phyloP scores from a whole-genome alignment of 129 eudicot species.

The Oenanthe sinensis region DNA sequence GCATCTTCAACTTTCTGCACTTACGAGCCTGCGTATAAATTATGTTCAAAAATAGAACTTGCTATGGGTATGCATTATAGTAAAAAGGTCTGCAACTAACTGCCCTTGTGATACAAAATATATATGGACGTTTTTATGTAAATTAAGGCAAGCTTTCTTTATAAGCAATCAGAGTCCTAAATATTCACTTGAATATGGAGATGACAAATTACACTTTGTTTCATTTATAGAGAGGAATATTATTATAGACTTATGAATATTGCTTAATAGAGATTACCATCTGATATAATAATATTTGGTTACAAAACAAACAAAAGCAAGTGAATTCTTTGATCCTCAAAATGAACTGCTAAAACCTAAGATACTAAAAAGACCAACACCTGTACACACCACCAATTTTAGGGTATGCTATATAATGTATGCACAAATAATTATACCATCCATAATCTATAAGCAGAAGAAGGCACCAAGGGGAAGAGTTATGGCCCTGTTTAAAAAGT shows the following conservation, averaged over 20 bases:
- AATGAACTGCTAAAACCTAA: not conserved
- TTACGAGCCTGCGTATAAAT: too few species aligned
- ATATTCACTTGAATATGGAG: too few species aligned
- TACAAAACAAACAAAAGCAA: not conserved
- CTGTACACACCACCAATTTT: conserved; percentile 45
- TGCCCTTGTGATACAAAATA: not conserved
- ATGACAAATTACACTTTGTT: too few species aligned
- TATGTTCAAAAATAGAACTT: too few species aligned
- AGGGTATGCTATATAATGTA: conserved; percentile 17
- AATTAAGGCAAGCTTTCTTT: not conserved
- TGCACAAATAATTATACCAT: conserved; percentile 25
- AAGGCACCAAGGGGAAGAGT: not conserved
- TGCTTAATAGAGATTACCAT: too few species aligned
- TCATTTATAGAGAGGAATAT: too few species aligned
- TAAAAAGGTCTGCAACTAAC: too few species aligned
- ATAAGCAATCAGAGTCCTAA: not conserved
- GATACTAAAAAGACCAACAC: conserved; percentile 8
- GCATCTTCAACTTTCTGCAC: too few species aligned
- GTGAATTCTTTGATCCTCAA: not conserved
- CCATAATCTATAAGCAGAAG: conserved; percentile 27
- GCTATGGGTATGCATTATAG: too few species aligned
- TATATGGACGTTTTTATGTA: too few species aligned
- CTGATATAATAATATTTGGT: too few species aligned
- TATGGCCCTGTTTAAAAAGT: conserved; percentile 18
- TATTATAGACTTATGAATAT: too few species aligned